Evolutionary conservation across 805 yeast genomes (phyloP).

Genomic region (Lipomyces yamadae): DNA sequence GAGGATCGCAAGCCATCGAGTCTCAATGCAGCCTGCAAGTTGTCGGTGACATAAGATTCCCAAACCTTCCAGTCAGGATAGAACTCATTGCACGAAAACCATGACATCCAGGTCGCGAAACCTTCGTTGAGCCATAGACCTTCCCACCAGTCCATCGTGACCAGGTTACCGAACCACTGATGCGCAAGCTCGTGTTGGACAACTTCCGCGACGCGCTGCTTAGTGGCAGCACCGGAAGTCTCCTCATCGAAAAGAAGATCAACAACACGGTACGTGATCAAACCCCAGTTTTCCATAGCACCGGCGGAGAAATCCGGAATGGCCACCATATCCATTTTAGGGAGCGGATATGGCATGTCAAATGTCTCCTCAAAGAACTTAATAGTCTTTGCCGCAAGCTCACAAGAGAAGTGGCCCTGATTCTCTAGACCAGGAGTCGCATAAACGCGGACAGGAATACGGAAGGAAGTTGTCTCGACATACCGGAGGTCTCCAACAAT

Average conservation of each 20-base stretch:
- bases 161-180: conserved; percentile 90
- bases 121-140: conserved; percentile 90
- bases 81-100: conserved; percentile 67
- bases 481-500: conserved; percentile 69
- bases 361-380: conserved; percentile 68
- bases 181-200: conserved; percentile 87
- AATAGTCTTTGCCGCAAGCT: conserved; percentile 65
- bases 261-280: conserved; percentile 68
- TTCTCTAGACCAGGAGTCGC: conserved; percentile 69
- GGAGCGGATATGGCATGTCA: conserved; percentile 75
- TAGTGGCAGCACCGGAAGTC: conserved; percentile 61
- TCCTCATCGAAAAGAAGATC: conserved; percentile 71
- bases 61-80: conserved; percentile 85
- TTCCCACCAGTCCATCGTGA: conserved; percentile 95
- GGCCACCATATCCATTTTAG: conserved; percentile 79
- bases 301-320: conserved; percentile 81
- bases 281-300: conserved; percentile 93
- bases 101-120: conserved; percentile 86
- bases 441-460: conserved; percentile 70
- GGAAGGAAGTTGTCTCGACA: conserved; percentile 60
- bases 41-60: conserved; percentile 75
- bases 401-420: conserved; percentile 67
- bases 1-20: conserved; percentile 74
- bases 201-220: conserved; percentile 70
- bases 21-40: conserved; percentile 72